phyloP scores from a whole-genome alignment of 805 yeast species.

The Barnettozyma botsteinii region DNA sequence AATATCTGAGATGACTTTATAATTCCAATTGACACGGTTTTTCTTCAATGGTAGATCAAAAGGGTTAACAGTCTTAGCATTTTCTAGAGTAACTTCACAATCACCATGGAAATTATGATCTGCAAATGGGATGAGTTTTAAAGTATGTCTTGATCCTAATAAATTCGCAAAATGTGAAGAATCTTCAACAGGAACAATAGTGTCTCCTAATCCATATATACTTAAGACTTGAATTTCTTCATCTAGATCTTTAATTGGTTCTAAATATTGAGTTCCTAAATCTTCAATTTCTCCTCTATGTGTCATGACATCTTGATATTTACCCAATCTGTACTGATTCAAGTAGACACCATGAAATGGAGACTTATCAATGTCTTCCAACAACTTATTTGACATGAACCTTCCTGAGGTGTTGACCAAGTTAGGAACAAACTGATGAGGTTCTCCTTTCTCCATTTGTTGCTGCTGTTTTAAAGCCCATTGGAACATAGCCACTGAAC shows the following conservation, averaged over 20 bases:
- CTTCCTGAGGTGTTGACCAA: conserved; percentile 73
- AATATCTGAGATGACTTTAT: conserved; percentile 44
- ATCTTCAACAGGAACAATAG: conserved; percentile 60
- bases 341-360: conserved; percentile 33
- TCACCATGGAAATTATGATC: conserved; percentile 77
- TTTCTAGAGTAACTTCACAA: conserved; percentile 31
- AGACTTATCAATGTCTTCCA: conserved; percentile 12
- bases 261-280: conserved; percentile 43
- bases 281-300: conserved; percentile 47
- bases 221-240: conserved; percentile 50
- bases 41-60: conserved; percentile 39
- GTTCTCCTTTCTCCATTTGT: conserved; percentile 28
- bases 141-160: conserved; percentile 49
- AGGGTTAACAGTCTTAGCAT: conserved; percentile 30
- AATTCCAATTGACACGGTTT: conserved; percentile 53
- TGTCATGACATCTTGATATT: conserved; percentile 35
- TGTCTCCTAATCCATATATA: conserved; percentile 67
- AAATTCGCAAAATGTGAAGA: conserved; percentile 51
- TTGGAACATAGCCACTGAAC: conserved; percentile 64
- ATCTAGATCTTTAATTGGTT: conserved; percentile 36
- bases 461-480: conserved; percentile 53
- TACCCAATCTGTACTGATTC: conserved; percentile 46
- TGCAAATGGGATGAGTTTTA: conserved; percentile 58
- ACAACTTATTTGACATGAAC: conserved; percentile 32
- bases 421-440: conserved; percentile 48